Base-by-base conservation (phyloP, 768 basidiomycete species). In the Pisolithus albus region DNA sequence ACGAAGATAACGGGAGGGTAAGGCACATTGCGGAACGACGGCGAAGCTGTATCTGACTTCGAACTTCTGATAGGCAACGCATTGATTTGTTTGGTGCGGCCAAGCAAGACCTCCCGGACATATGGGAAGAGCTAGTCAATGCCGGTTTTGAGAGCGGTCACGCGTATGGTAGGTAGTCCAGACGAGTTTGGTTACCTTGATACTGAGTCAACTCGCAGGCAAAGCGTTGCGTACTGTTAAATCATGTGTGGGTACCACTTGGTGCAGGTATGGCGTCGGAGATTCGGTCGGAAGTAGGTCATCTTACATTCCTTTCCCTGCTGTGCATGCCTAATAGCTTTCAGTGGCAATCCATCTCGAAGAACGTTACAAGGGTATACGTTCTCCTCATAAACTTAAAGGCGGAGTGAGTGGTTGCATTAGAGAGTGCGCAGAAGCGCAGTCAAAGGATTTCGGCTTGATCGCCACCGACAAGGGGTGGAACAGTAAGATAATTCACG, bases 401-500 rank as follows among this genome's bases (percentile, higher is more conserved):
- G 86, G 85, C 23, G 86, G 86, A 10, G 83, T 89, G 4, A 81
- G 79, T 19, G 86, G 86, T 18, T 88, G 86, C 59, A 75, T 84
- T 0, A 75, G 86, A 16, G 86, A 88, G 61, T 89, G 86, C 53
- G 86, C 86, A 0, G 86, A 88, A 64, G 86, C 86, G 2, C 86
- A 89, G 58, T 70, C 71, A 11, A 85, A 80, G 61, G 85, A 88
- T 63, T 89, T 88, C 57, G 86, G 86, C 11, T 66, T 87, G 37
- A 88, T 88, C 51, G 86, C 85, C 1, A 86, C 84, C 0, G 82
- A 81, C 65, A 86, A 88, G 64, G 86, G 86, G n/a, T 88, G 85
- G 84, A 86, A 88, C 58, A 63, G 76, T 80, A 55, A 52, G 72
- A 15, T 21, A 11, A 24, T 54, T 51, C 11, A 34, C 26, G 52